Evolutionary conservation across 2,329 filamentous ascomycete genomes (phyloP).

Genomic region (Xylariaceae sp.): DNA sequence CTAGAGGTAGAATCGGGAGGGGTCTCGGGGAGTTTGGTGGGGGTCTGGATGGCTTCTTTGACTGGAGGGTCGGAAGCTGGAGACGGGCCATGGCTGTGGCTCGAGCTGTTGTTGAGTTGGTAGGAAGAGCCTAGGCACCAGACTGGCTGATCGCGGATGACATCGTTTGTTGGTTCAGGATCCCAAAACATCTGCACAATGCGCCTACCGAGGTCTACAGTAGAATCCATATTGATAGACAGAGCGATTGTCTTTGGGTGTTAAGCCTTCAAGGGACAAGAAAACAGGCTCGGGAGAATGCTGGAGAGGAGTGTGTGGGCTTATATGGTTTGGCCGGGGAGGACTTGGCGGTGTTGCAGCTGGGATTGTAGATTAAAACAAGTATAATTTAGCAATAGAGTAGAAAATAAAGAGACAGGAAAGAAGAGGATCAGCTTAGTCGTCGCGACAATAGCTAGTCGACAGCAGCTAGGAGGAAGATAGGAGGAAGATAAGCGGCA

Average conservation of each 20-base stretch:
- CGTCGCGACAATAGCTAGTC: not conserved
- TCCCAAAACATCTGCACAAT: conserved; percentile 94
- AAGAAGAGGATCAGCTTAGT: not conserved
- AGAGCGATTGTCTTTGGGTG: not conserved
- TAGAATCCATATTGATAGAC: conserved; percentile 39
- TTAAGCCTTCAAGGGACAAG: no score
- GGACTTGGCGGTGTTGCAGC: no score
- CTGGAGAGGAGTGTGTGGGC: not conserved
- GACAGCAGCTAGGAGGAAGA: not conserved
- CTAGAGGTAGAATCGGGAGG: conserved; percentile 53
- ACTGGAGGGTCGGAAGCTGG: conserved; percentile 16
- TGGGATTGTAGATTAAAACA: not conserved
- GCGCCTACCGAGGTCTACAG: conserved; percentile 75
- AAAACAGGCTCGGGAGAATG: not conserved
- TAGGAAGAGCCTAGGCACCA: conserved; percentile 76
- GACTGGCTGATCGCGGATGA: conserved; percentile 66
- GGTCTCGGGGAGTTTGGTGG: conserved; percentile 44
- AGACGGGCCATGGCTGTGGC: conserved; percentile 20
- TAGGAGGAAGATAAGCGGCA: conserved; percentile 3
- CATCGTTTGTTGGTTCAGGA: conserved; percentile 81
- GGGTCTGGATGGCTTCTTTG: conserved; percentile 16
- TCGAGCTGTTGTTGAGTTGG: conserved; percentile 42
- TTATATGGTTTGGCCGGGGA: not conserved
- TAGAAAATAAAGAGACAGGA: not conserved
- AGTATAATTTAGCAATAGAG: not conserved